Evolutionary conservation across 495 filamentous ascomycete genomes (phyloP).

Genomic region (Thermothielavioides terrestris): DNA sequence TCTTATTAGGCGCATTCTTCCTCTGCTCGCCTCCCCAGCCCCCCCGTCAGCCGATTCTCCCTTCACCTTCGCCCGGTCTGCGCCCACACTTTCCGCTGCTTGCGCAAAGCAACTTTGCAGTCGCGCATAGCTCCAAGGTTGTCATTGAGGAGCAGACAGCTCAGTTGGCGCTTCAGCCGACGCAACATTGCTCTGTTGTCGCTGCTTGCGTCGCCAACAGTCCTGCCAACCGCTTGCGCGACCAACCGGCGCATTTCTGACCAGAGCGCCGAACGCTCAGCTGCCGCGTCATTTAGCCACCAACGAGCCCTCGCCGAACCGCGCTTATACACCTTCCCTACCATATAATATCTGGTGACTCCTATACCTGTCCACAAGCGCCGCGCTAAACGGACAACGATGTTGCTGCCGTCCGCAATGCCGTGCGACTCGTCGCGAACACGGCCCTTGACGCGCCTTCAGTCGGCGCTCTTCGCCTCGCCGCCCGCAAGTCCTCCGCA

Average conservation of each 20-base stretch:
- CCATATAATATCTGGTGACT: background rate
- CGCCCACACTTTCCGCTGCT: slow-evolving; percentile 2
- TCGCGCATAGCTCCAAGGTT: background rate
- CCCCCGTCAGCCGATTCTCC: slow-evolving; percentile 9
- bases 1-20: slow-evolving; percentile 34
- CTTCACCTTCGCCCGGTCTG: slow-evolving; percentile 6
- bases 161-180: too few species aligned
- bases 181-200: too few species aligned
- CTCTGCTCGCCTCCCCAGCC: slow-evolving; percentile 6
- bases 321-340: too few species aligned
- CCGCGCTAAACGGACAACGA: slow-evolving; percentile 19
- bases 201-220: too few species aligned
- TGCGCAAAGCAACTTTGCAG: background rate
- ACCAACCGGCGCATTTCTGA: slow-evolving; percentile 9
- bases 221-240: background rate
- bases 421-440: slow-evolving; percentile 55
- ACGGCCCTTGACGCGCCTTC: slow-evolving; percentile 39
- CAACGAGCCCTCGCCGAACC: too few species aligned
- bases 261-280: background rate
- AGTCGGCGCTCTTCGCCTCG: slow-evolving; percentile 51
- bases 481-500: slow-evolving; percentile 57
- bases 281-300: too few species aligned
- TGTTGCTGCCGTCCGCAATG: slow-evolving; percentile 67
- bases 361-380: background rate
- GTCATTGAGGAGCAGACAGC: too few species aligned